Conservation (phyloP, 768 basidiomycete genomes). For the Tulasnella sp. region DNA sequence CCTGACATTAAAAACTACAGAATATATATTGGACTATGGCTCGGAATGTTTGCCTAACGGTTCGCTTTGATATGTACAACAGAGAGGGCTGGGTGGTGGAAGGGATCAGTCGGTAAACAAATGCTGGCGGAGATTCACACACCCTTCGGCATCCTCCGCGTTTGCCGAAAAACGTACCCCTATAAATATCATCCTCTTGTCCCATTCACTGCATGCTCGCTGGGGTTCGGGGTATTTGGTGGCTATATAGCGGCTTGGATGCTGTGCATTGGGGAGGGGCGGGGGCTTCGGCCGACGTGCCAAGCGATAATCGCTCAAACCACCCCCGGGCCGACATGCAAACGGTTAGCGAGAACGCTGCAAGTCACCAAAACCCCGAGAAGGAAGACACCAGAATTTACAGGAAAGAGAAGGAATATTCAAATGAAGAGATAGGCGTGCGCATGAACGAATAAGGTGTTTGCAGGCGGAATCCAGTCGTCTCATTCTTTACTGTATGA, state of each 20-base stretch:
- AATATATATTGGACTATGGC: not conserved
- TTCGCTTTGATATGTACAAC: not conserved
- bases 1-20: not conserved
- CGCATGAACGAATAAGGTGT: no score
- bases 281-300: no score
- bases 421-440: not conserved
- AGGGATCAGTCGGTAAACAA: not conserved
- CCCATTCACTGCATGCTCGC: not conserved
- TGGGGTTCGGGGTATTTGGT: no score
- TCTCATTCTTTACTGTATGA: no score
- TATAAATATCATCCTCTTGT: not conserved
- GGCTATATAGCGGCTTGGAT: no score
- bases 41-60: not conserved
- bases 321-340: no score
- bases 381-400: no score
- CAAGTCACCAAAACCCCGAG: no score
- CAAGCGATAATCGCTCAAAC: no score
- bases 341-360: no score
- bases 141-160: not conserved
- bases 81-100: not conserved
- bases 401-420: not conserved
- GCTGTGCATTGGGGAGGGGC: no score
- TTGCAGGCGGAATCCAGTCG: no score
- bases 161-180: not conserved
- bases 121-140: not conserved